Evolutionary conservation across 257 asterid species (phyloP), one percentile per base, ranked within the genome.

Genomic region (Scutellaria minor): DNA sequence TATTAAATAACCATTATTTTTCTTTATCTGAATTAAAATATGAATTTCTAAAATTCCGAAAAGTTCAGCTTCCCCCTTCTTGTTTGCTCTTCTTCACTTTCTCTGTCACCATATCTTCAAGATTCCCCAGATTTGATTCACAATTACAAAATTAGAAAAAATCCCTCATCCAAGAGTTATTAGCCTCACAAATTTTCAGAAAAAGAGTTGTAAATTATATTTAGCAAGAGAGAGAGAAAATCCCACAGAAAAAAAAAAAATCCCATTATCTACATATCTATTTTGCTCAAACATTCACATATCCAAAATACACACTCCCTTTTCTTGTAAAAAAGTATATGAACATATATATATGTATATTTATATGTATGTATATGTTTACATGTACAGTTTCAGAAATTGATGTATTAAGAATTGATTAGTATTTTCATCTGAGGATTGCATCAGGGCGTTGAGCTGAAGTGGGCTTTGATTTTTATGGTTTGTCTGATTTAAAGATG

Each of bases 161-260:
- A 64, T 9, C 51, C 72, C 66, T 56, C 70, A 50, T 73, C 81
- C 77, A 48, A 45, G 64, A 42, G 76, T 53, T 58, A 27, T 64
- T 70, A 82, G 85, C 85, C 85, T 78, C 85, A 75, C 53, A 76
- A 75, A 59, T 20, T 66, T 47, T 41, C 12, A 10, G 9, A 51
- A 52, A 51, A 66, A 66, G 7, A 20, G 57, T 48, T 51, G 52
- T n/a, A 64, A 78, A 58, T 72, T 63, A 13, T 31, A 59, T 67
- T 68, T 71, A 12, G 37, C 68, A 22, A 73, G 80, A 70, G 72
- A 70, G 70, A 73, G 55, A 70, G 15, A 4, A 6, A 73, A 72
- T 57, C 69, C 79, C 75, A 54, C 63, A 9, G 56, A 70, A 4
- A 31, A 31, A 31, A 31, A 1, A 45, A 15, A 46, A 35, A 60